phyloP scores from a whole-genome alignment of 2,329 filamentous ascomycete genomes.

The Polychaeton citri region DNA sequence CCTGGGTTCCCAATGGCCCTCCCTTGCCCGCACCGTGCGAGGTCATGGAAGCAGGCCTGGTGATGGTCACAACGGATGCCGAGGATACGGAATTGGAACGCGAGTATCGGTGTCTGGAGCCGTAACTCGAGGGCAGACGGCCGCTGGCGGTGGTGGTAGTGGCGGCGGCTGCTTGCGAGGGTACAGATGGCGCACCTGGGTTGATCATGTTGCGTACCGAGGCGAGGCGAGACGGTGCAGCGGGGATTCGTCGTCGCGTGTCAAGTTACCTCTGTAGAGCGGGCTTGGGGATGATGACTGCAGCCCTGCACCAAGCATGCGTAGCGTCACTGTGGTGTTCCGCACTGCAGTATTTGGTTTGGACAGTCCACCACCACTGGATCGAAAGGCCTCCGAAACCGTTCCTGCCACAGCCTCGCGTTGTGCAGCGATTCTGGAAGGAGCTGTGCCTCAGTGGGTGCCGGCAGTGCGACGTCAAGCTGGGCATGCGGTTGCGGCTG shows the following conservation, averaged over 20 bases:
- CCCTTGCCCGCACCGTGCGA: slow-evolving; percentile 13
- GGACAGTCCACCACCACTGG: too few relatives aligned
- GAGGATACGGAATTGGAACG: slow-evolving; percentile 32
- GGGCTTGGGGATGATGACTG: too few relatives aligned
- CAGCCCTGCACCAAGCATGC: too few relatives aligned
- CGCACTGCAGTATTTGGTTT: too few relatives aligned
- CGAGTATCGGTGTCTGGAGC: slow-evolving; percentile 17
- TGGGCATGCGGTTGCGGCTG: neutral
- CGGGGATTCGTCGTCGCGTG: too few relatives aligned
- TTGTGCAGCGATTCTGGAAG: neutral
- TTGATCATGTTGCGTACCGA: neutral
- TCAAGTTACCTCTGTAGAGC: too few relatives aligned
- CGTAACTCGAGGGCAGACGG: slow-evolving; percentile 2
- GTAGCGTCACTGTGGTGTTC: too few relatives aligned
- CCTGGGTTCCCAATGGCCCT: slow-evolving; percentile 10
- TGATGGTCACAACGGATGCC: slow-evolving; percentile 28
- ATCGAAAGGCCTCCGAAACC: too few relatives aligned
- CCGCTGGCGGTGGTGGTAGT: slow-evolving; percentile 1
- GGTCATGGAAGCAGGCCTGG: slow-evolving; percentile 26
- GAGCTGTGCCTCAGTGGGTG: neutral
- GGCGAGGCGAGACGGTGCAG: too few relatives aligned
- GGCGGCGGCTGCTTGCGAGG: slow-evolving; percentile 1
- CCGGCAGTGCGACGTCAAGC: neutral
- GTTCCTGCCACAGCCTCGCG: too few relatives aligned
- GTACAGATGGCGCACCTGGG: neutral